Evolutionary conservation across 495 filamentous ascomycete species (phyloP), one percentile per base, ranked within the genome.

Genomic region (Tuber microsphaerosporum): DNA sequence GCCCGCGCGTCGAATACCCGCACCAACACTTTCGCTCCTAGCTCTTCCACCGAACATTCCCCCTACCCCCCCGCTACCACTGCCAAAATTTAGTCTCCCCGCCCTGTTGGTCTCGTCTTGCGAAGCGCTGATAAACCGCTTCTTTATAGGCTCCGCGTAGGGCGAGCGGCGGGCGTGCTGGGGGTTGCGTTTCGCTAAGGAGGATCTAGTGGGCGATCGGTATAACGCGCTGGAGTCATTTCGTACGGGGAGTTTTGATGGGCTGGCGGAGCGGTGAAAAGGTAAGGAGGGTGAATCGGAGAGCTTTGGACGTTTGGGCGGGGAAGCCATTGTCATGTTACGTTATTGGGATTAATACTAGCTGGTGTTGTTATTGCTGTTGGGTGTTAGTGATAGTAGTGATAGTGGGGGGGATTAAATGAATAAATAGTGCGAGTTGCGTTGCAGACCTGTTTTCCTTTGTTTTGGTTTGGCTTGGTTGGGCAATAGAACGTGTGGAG

Each of bases 401-500:
- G 46, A 74, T 65, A n/a, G 42, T 1, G 44, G 34, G 48, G 48
- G 46, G n/a, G 16, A 6, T 44, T 26, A 56, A 20, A 41, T 37
- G 9, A 44, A 12, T 10, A 20, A 46, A 42, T 37, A 19, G n/a
- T 41, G 19, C 31, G 41, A 42, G 45, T 48, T 73, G 71, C 69
- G 75, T 75, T 75, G 77, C 77, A 34, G 26, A 19, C 56, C 14
- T 65, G 56, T 65, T 14, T 65, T 65, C 69, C 75, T 78, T 71
- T 78, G 77, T 78, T 77, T 78, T 78, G 76, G 77, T 78, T 78
- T 78, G 71, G 65, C 75, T 17, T 70, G 37, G 48, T 61, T 46
- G 34, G 48, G 44, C 17, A 43, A 12, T 43, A 26, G 26, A 73
- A 31, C 19, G 72, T 61, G 72, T 26, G 17, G 26, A 65, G 56